Base-by-base conservation (phyloP, 1,284 basidiomycete species). In the Bjerkandera adusta region DNA sequence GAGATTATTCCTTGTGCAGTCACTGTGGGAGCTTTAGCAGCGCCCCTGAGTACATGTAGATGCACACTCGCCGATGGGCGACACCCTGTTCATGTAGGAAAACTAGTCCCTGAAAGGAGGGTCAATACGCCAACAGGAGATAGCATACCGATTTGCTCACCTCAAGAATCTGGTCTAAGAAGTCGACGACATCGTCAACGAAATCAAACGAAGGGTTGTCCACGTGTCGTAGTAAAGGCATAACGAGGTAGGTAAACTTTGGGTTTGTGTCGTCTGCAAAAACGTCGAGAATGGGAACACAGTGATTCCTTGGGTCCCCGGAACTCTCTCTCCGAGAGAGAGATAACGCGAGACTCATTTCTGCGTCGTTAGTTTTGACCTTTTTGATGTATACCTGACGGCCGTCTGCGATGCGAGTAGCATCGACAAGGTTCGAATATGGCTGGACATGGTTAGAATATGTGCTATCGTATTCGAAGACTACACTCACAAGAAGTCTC, bases 31-130 rank as follows among this genome's bases (percentile, higher is more conserved):
- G 16, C 13, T 24, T 25, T 18, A 18, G 13, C 7, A 11, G 12
- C 2, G 25, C 6, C 16, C 4, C n/a, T 13, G 6, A 41, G 25
- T 30, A n/a, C 27, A 30, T 30, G n/a, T 30, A 8, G 27, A 5
- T 30, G 10, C 15, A 30, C 13, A 16, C 39, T 11, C 21, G 68
- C 71, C 68, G 54, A 52, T 73, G 71, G 3, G 65, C 68, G 13
- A 73, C 56, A 30, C 62, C 51, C 18, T 68, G 54, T 5, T 62
- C 21, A 47, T 73, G 72, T 54, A 73, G 61, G 42, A 66, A 73
- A 42, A 58, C 57, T 1, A 73, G 38, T 4, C 69, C 70, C 70
- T 73, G 22, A 8, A 12, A 36, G 13, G 20, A 8, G 13, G 27
- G 8, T 30, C 8, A n/a, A 30, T n/a, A n/a, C 8, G 27, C 27